Conservation (phyloP, 257 asterid species). For the Capsicum pubescens region DNA sequence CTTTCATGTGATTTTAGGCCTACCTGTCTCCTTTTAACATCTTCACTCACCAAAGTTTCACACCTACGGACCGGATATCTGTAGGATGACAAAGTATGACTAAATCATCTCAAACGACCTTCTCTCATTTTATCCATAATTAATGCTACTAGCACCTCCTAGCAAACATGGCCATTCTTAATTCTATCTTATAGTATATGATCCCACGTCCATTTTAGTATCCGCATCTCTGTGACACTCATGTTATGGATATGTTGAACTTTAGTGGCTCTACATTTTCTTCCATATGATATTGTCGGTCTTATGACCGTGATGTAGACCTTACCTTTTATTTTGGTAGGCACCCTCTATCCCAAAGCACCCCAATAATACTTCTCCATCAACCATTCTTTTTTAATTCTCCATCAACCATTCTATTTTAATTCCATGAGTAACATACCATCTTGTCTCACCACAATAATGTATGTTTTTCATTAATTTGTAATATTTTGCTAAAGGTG, state of each 20-base stretch:
- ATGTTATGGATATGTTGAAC: not conserved
- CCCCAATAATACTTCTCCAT: not conserved
- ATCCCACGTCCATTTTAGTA: not conserved
- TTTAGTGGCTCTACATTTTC: not conserved
- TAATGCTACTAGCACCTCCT: no score
- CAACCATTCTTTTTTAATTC: not conserved
- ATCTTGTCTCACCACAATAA: not conserved
- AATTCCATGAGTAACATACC: not conserved
- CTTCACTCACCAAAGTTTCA: no score
- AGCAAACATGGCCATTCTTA: not conserved
- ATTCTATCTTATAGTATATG: not conserved
- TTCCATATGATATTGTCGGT: not conserved
- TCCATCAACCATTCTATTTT: not conserved
- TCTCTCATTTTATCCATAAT: no score
- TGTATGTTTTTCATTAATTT: not conserved
- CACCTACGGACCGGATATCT: no score
- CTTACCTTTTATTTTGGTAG: not conserved
- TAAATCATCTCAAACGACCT: no score
- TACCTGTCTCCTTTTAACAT: not conserved
- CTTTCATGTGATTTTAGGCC: not conserved
- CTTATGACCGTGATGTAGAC: not conserved
- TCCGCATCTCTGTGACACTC: not conserved
- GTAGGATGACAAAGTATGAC: no score
- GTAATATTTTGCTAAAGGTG: not conserved
- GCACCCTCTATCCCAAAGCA: not conserved